A percentile compares a stretch with the other conserved stretches of the same genome.
phyloP scores from a whole-genome alignment of 306 rosid species.

The Pueraria montana region DNA sequence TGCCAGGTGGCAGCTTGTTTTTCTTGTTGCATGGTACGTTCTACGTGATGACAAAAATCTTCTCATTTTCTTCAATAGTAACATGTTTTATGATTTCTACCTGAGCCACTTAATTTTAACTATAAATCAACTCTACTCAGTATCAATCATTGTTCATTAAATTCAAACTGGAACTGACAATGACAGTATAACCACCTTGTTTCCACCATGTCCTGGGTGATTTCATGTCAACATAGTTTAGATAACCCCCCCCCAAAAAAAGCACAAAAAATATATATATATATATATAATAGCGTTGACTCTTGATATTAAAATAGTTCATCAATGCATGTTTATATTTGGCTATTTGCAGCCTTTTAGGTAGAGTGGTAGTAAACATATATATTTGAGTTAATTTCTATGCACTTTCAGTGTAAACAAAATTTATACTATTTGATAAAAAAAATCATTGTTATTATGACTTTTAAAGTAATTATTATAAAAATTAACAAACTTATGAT shows the following conservation, averaged over 20 bases:
- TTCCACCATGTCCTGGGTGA: slow-evolving; percentile 5
- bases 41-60: background rate
- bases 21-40: slow-evolving; percentile 75
- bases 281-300: background rate
- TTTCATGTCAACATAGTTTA: background rate
- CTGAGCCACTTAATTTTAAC: background rate
- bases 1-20: slow-evolving; percentile 82
- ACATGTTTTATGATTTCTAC: background rate
- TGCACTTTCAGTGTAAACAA: no score
- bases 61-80: slow-evolving; percentile 20
- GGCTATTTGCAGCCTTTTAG: background rate
- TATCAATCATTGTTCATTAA: slow-evolving; percentile 5
- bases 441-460: background rate
- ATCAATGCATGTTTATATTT: background rate
- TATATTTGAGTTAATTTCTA: background rate
- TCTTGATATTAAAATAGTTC: background rate
- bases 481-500: background rate
- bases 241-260: background rate
- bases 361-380: background rate
- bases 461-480: background rate
- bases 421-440: no score
- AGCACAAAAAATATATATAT: no score
- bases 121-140: background rate
- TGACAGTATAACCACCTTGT: slow-evolving; percentile 3
- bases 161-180: slow-evolving; percentile 16